Evolutionary conservation across 192 early-diverging fungal species (phyloP), one percentile per base, ranked within the genome.

Genomic region (Rhizophagus clarus): DNA sequence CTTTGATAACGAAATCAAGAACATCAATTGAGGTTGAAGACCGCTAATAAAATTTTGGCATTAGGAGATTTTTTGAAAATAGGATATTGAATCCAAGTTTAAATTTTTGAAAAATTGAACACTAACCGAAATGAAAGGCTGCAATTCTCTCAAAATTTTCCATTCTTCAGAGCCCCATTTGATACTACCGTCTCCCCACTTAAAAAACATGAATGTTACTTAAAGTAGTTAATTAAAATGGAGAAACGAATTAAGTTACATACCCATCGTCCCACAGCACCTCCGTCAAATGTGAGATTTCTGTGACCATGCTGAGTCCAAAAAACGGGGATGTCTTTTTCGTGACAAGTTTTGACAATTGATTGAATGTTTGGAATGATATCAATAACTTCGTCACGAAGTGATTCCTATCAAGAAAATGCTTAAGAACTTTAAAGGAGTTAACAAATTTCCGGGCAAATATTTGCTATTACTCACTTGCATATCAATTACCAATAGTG

Each of bases 131-230:
- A 63, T 22, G 26, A 26, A 10, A 1, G 62, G n/a, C 14, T 63
- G 24, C 12, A 63, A 63, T n/a, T 63, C 62, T 63, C 24, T 4
- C n/a, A 63, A 63, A 9, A 63, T 63, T 28, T 63, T 28, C 62
- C 62, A 63, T 26, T 63, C 62, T 12, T 63, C 26, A 24, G 62
- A 63, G 20, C 62, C 62, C 62, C 62, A 63, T 63, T 63, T 63
- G 26, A 63, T 63, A 63, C 11, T 45, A 10, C 62, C n/a, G 3
- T 20, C 12, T 63, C 22, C 62, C 62, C 62, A 63, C 62, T 63
- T 63, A 63, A 63, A 62, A 24, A 24, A 28, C 4, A 28, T 63
- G 26, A 63, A n/a, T 63, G 22, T 63, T 63, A 26, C 3, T 63
- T 12, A 24, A 26, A 63, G 7, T 63, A 24, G 3, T 26, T 28